A percentile compares a stretch with the other conserved stretches of the same genome.
Evolutionary conservation across 1,284 basidiomycete genomes (phyloP).

Genomic region (Meira nashicola): DNA sequence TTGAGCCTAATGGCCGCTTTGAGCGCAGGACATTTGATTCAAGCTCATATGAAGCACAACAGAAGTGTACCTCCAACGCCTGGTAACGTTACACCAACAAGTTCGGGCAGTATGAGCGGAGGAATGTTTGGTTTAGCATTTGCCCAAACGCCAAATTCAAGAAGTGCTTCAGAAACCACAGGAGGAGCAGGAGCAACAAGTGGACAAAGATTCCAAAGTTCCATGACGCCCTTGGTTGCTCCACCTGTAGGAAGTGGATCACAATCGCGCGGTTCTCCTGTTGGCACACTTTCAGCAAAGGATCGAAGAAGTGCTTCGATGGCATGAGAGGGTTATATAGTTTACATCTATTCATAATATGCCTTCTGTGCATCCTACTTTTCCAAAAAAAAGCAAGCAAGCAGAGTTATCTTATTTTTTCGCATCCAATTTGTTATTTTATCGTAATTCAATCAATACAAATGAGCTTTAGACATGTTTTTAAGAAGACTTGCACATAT

Average conservation of each 20-base stretch:
- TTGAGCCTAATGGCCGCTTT: constrained; percentile 49
- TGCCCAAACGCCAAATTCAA: too few species aligned
- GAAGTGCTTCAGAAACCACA: not conserved
- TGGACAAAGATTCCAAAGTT: constrained; percentile 8
- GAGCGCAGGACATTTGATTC: constrained; percentile 49
- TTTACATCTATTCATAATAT: too few species aligned
- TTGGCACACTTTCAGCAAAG: not conserved
- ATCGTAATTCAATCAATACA: too few species aligned
- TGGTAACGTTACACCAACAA: constrained; percentile 39
- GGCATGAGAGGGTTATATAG: too few species aligned
- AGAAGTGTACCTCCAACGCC: constrained; percentile 45
- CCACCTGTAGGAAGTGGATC: constrained; percentile 20
- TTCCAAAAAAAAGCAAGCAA: too few species aligned
- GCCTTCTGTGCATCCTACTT: too few species aligned
- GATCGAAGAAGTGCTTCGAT: not conserved
- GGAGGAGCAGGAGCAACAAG: constrained; percentile 1
- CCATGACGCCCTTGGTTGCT: constrained; percentile 43
- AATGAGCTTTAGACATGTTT: too few species aligned
- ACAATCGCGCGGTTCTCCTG: not conserved
- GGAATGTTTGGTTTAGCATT: not conserved
- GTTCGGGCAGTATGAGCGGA: constrained; percentile 8
- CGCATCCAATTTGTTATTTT: too few species aligned
- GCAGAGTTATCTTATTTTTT: too few species aligned
- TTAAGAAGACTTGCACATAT: too few species aligned
- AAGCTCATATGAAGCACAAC: constrained; percentile 53